Conservation (phyloP, 2,329 filamentous ascomycete species). For the Penicillium italicum region DNA sequence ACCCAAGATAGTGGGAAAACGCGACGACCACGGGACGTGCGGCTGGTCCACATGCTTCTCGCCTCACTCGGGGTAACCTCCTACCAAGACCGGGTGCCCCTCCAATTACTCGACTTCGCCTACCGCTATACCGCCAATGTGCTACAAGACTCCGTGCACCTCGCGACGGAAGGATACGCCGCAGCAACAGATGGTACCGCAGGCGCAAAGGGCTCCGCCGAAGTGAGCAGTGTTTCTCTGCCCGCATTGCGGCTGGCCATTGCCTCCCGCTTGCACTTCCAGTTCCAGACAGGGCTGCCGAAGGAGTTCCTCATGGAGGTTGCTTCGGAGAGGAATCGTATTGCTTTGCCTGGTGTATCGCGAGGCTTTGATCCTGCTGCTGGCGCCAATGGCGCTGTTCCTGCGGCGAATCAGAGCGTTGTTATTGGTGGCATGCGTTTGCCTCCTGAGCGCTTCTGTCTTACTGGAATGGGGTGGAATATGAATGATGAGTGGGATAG, state of each 20-base stretch:
- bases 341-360: conserved; percentile 54
- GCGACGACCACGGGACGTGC: conserved; percentile 48
- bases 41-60: conserved; percentile 51
- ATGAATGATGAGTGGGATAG: conserved; percentile 58
- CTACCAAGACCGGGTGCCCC: conserved; percentile 52
- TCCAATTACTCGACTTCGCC: conserved; percentile 52
- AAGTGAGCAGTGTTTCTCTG: conserved; percentile 53
- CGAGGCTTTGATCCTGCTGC: conserved; percentile 43
- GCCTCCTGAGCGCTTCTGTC: conserved; percentile 60
- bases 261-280: conserved; percentile 56
- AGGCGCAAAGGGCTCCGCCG: conserved; percentile 38
- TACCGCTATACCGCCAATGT: conserved; percentile 54
- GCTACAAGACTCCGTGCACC: conserved; percentile 51
- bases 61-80: conserved; percentile 48
- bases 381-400: conserved; percentile 20
- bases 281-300: conserved; percentile 57
- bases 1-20: conserved; percentile 47
- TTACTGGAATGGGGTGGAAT: conserved; percentile 56
- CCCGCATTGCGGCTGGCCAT: conserved; percentile 60
- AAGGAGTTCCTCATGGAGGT: conserved; percentile 61
- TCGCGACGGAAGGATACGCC: conserved; percentile 50
- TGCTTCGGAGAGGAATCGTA: conserved; percentile 53
- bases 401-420: conserved; percentile 32
- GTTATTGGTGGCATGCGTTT: conserved; percentile 54
- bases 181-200: conserved; percentile 34